Conservation (phyloP, 257 asterid species). For the Galeopsis tetrahit region DNA sequence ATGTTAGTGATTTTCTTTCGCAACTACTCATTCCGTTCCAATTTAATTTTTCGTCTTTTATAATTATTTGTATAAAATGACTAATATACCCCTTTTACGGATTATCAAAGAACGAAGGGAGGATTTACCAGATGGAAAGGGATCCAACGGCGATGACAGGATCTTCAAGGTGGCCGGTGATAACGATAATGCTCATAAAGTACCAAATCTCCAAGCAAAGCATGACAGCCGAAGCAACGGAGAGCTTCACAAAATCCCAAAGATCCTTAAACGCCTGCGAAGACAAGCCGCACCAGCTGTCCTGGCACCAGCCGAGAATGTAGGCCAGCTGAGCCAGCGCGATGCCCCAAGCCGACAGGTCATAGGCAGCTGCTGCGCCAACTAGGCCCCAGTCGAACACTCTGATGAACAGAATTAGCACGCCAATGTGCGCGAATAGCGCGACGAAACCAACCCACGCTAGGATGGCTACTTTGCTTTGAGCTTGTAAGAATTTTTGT, state of each 20-base stretch:
- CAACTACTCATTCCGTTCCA: too few species aligned
- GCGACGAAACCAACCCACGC: constrained; percentile 88
- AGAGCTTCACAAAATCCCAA: constrained; percentile 72
- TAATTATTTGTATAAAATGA: too few species aligned
- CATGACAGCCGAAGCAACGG: constrained; percentile 87
- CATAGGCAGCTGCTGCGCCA: constrained; percentile 95
- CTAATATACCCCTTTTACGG: too few species aligned
- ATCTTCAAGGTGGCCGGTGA: constrained; percentile 87
- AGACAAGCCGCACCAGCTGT: constrained; percentile 83
- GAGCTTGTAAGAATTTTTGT: constrained; percentile 92
- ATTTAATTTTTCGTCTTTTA: too few species aligned
- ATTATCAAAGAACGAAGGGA: too few species aligned
- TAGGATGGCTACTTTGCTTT: constrained; percentile 69
- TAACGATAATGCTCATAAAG: constrained; percentile 93
- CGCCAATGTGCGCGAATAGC: constrained; percentile 49
- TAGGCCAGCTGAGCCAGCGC: constrained; percentile 78
- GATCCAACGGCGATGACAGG: constrained; percentile 93
- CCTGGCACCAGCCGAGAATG: constrained; percentile 79
- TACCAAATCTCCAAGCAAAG: constrained; percentile 98
- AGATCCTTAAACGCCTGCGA: constrained; percentile 79
- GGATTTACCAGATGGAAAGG: constrained; percentile 84
- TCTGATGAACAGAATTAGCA: constrained; percentile 57
- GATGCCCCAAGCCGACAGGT: constrained; percentile 77
- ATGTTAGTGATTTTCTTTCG: too few species aligned
- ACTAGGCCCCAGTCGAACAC: constrained; percentile 78